These are phyloP conservation scores for Rhodotorula graminis DNA, from an alignment of 768 basidiomycete species.

Conservation along the genomic window DNA sequence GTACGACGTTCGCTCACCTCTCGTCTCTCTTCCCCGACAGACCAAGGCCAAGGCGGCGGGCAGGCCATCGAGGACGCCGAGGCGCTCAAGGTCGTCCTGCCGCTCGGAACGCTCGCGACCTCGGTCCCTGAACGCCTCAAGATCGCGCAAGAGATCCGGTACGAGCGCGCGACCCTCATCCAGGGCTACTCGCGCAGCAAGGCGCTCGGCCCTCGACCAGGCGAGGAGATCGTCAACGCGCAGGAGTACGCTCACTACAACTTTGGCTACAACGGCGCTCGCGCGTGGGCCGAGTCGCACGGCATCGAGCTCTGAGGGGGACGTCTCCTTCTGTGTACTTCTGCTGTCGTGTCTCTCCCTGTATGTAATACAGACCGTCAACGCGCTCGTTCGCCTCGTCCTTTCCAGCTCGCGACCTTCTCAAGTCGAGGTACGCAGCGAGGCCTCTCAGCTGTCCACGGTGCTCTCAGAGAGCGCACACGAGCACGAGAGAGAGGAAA, in stretches of 20 bases:
- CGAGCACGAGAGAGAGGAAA: too few species aligned
- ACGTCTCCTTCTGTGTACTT: too few species aligned
- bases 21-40: not conserved
- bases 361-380: too few species aligned
- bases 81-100: conserved; percentile 34
- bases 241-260: conserved; percentile 8
- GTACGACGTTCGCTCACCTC: too few species aligned
- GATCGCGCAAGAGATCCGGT: conserved; percentile 28
- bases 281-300: conserved; percentile 4
- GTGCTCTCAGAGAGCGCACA: too few species aligned
- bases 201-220: not conserved
- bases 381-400: too few species aligned
- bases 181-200: conserved; percentile 35
- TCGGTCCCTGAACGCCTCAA: conserved; percentile 26
- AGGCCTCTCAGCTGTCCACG: too few species aligned
- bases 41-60: conserved; percentile 39
- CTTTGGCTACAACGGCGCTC: conserved; percentile 9
- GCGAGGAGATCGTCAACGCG: conserved; percentile 8
- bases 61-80: conserved; percentile 40
- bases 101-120: not conserved
- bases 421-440: too few species aligned
- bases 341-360: too few species aligned
- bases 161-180: conserved; percentile 34
- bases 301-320: not conserved
- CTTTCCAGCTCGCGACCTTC: too few species aligned